Conservation (phyloP, 1,284 basidiomycete genomes). For the Caloboletus inedulis region DNA sequence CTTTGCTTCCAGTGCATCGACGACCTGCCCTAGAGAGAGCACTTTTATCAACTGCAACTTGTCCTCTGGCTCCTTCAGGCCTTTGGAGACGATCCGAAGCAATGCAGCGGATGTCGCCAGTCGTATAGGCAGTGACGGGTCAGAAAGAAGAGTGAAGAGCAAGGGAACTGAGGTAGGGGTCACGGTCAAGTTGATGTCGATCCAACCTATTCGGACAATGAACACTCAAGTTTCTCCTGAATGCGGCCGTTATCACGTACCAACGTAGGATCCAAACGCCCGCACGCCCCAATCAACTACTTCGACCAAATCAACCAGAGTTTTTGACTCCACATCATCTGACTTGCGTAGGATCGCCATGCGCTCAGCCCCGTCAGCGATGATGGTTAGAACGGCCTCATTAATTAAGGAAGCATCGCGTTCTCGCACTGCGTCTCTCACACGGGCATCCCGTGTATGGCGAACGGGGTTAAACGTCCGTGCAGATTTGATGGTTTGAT, state of each 20-base stretch:
- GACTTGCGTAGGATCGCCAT: slow-evolving; percentile 54
- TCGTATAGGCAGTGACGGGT: slow-evolving; percentile 75
- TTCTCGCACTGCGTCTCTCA: slow-evolving; percentile 88
- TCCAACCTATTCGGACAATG: slow-evolving; percentile 71
- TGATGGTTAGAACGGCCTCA: slow-evolving; percentile 81
- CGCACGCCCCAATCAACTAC: slow-evolving; percentile 86
- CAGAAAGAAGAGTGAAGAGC: slow-evolving; percentile 84
- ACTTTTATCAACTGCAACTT: slow-evolving; percentile 91
- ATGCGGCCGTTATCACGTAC: slow-evolving; percentile 50
- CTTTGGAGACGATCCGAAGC: slow-evolving; percentile 84
- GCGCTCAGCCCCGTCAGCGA: slow-evolving; percentile 70
- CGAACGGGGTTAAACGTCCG: slow-evolving; percentile 67
- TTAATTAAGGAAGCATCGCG: slow-evolving; percentile 88
- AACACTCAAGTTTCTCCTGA: neutral
- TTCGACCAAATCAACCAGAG: slow-evolving; percentile 66
- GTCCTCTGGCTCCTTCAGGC: slow-evolving; percentile 88
- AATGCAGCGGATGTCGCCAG: slow-evolving; percentile 81
- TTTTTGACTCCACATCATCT: slow-evolving; percentile 42
- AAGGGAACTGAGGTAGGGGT: slow-evolving; percentile 87
- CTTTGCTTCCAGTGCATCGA: slow-evolving; percentile 76
- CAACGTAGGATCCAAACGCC: slow-evolving; percentile 92
- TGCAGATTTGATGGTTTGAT: slow-evolving; percentile 85
- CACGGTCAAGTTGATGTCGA: slow-evolving; percentile 95
- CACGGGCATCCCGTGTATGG: slow-evolving; percentile 74
- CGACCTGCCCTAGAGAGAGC: slow-evolving; percentile 77